A percentile compares a stretch with the other conserved stretches of the same genome.
Evolutionary conservation across 176 grass and related monocot species (phyloP).

Genomic region (Zoysia japonica): DNA sequence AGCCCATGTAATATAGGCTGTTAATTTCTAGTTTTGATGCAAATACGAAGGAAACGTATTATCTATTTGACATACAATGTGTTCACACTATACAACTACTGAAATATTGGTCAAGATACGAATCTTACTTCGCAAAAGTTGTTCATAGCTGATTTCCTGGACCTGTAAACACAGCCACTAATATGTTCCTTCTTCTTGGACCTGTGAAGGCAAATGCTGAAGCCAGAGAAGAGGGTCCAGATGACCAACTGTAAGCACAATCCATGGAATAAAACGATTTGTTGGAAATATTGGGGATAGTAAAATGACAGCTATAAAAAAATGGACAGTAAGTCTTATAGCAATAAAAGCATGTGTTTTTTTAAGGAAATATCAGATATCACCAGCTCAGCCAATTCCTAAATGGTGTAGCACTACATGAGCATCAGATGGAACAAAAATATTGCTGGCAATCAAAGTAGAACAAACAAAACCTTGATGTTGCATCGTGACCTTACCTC

Average conservation of each 20-base stretch:
- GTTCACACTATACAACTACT: neutral
- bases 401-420: conserved; percentile 11
- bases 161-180: conserved; percentile 22
- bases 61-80: neutral
- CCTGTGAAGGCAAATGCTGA: conserved; percentile 26
- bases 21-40: neutral
- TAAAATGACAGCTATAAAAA: too few species aligned
- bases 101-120: neutral
- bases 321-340: too few species aligned
- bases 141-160: neutral
- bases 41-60: too few species aligned
- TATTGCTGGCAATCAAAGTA: neutral
- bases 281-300: too few species aligned
- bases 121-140: conserved; percentile 28
- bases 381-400: conserved; percentile 82
- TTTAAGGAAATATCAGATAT: too few species aligned
- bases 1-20: neutral
- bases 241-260: too few species aligned
- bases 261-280: too few species aligned
- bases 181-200: neutral
- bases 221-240: neutral
- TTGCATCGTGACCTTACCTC: conserved; percentile 47
- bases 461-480: neutral
- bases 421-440: conserved; percentile 23
- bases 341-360: too few species aligned